phyloP scores from a whole-genome alignment of 768 basidiomycete genomes.

The Peribolospora baueri region DNA sequence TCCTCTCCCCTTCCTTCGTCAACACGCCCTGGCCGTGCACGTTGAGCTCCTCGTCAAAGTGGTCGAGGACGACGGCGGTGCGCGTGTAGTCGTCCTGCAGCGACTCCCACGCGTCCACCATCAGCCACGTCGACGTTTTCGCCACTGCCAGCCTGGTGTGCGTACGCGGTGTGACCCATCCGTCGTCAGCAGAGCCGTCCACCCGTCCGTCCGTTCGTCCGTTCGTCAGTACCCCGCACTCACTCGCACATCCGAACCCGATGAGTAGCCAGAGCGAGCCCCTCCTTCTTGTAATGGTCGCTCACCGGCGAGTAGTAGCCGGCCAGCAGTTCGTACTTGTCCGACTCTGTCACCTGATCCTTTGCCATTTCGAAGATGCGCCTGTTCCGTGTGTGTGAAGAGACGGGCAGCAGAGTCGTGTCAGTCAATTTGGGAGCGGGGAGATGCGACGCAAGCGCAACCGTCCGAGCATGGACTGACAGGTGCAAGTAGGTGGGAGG shows the following conservation, averaged over 20 bases:
- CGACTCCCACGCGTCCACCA: conserved; percentile 97
- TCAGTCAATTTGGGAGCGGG: neutral
- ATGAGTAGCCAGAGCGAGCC: conserved; percentile 62
- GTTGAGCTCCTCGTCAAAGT: conserved; percentile 89
- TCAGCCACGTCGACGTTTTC: conserved; percentile 75
- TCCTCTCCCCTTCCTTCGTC: conserved; percentile 31
- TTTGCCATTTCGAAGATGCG: conserved; percentile 99
- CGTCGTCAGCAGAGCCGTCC: conserved; percentile 31
- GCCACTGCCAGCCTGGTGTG: conserved; percentile 42
- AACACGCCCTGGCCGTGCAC: conserved; percentile 36
- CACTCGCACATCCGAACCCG: conserved; percentile 37
- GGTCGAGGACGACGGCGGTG: conserved; percentile 89
- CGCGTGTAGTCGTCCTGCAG: conserved; percentile 62
- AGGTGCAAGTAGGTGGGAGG: conserved; percentile 92
- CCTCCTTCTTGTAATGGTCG: conserved; percentile 90
- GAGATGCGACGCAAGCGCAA: neutral
- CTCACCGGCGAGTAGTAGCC: conserved; percentile 92
- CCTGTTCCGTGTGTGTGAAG: conserved; percentile 7
- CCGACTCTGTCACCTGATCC: conserved; percentile 65
- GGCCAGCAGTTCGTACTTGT: conserved; percentile 82
- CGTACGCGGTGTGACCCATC: conserved; percentile 13
- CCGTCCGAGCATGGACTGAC: conserved; percentile 11
- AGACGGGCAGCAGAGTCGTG: neutral
- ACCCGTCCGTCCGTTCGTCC: conserved; percentile 27
- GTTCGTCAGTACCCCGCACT: conserved; percentile 1